These are phyloP conservation scores for Cytospora piceae DNA, from an alignment of 2,329 filamentous ascomycete genomes.

Conservation along the genomic window DNA sequence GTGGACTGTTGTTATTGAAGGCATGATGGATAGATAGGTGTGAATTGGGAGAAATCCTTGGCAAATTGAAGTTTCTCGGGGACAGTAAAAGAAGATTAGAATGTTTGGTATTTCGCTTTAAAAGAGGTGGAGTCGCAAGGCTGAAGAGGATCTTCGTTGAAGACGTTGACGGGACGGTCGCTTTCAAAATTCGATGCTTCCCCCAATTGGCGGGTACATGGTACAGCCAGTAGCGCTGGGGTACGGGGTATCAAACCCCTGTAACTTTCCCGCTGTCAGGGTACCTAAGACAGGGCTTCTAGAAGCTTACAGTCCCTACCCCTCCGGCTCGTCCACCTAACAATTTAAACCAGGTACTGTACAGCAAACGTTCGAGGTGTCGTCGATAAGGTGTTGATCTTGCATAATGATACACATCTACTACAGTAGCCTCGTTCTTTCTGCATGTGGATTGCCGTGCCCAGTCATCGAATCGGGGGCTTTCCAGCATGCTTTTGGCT, in stretches of 20 bases:
- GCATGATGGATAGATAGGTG: conserved; percentile 53
- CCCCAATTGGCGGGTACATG: not conserved
- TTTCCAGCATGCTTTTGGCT: not conserved
- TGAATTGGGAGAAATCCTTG: not conserved
- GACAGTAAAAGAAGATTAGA: not conserved
- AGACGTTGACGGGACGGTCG: not conserved
- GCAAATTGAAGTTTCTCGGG: not conserved
- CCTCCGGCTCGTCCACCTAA: not conserved
- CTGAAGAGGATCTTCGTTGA: not conserved
- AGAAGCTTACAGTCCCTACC: not conserved
- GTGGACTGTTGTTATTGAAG: conserved; percentile 70
- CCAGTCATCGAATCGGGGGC: not conserved
- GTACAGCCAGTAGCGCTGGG: not conserved
- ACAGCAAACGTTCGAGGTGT: not conserved
- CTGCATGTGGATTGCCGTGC: not conserved
- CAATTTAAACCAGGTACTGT: not conserved
- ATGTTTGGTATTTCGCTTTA: not conserved
- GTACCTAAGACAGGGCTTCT: not conserved
- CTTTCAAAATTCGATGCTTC: conserved; percentile 2
- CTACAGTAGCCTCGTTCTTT: not conserved
- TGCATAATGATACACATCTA: not conserved
- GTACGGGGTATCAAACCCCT: not conserved
- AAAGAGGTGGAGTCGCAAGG: conserved; percentile 1
- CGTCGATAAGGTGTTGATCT: not conserved
- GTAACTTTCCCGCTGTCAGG: not conserved